phyloP scores from a whole-genome alignment of 1,284 basidiomycete species.

The Phylloboletellus chloephorus region DNA sequence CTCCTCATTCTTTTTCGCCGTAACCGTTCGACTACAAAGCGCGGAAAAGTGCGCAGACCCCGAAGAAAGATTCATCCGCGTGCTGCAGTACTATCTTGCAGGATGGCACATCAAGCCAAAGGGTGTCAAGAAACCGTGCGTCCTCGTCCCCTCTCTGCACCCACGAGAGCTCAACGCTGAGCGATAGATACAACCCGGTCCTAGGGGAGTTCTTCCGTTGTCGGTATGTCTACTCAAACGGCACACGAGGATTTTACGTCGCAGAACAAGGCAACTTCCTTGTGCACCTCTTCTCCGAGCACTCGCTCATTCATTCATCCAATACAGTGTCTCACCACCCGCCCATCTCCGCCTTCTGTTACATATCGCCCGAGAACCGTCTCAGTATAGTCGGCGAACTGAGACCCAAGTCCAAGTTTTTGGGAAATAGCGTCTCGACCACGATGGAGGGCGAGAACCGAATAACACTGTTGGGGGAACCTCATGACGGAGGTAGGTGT shows the following conservation, averaged over 20 bases:
- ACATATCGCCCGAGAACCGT: conserved; percentile 88
- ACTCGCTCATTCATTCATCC: conserved; percentile 9
- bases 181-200: conserved; percentile 85
- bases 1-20: background rate
- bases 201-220: conserved; percentile 98
- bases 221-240: conserved; percentile 89
- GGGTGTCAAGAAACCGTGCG: conserved; percentile 98
- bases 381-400: conserved; percentile 87
- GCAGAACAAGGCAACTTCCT: conserved; percentile 80
- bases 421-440: conserved; percentile 94
- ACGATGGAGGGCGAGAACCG: conserved; percentile 96
- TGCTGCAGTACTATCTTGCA: conserved; percentile 94
- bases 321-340: conserved; percentile 83
- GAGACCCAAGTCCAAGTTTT: conserved; percentile 91
- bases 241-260: conserved; percentile 92
- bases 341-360: conserved; percentile 96
- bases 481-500: conserved; percentile 76
- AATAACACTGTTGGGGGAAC: conserved; percentile 72
- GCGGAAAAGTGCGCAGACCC: conserved; percentile 73
- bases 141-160: conserved; percentile 16
- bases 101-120: conserved; percentile 99
- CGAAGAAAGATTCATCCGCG: conserved; percentile 87
- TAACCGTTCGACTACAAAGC: conserved; percentile 27
- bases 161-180: conserved; percentile 3
- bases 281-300: background rate